A percentile compares a stretch with the other conserved stretches of the same genome.
Evolutionary conservation across 139 green algal species (phyloP).

Genomic region (Gonium pectorale): DNA sequence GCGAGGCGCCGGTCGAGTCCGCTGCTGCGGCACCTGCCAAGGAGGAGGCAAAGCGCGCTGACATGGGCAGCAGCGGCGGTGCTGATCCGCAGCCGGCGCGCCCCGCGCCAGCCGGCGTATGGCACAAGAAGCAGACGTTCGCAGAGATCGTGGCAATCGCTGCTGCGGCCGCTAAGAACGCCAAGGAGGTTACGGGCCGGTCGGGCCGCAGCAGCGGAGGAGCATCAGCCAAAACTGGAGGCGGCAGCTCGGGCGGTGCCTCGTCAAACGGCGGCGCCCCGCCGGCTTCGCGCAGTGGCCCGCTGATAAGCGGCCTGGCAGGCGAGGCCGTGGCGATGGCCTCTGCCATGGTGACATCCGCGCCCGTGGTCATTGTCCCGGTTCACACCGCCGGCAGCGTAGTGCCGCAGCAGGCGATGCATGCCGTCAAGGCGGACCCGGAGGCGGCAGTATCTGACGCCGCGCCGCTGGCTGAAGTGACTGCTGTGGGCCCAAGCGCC

Average conservation of each 20-base stretch:
- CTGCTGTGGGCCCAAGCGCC: no score
- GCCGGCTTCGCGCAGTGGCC: background rate
- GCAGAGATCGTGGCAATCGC: conserved; percentile 18
- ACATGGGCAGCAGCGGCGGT: background rate
- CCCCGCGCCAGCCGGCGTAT: background rate
- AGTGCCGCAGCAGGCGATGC: background rate
- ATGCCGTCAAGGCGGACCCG: no score
- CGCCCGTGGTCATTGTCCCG: no score
- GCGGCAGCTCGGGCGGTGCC: background rate
- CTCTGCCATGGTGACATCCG: conserved; percentile 18
- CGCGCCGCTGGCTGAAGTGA: no score
- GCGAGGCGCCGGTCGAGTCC: background rate
- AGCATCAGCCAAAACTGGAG: no score
- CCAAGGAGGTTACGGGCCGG: background rate
- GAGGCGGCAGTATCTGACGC: no score
- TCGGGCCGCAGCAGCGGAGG: no score
- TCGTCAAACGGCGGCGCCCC: background rate
- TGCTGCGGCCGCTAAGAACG: background rate
- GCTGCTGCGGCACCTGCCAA: background rate
- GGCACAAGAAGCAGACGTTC: conserved; percentile 9
- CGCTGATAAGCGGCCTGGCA: background rate
- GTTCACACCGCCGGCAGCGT: no score
- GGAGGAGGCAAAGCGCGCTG: background rate
- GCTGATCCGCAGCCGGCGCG: background rate
- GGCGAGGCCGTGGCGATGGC: conserved; percentile 17